Evolutionary conservation across 768 basidiomycete genomes (phyloP).

Genomic region (Rhizopogon vesiculosus): DNA sequence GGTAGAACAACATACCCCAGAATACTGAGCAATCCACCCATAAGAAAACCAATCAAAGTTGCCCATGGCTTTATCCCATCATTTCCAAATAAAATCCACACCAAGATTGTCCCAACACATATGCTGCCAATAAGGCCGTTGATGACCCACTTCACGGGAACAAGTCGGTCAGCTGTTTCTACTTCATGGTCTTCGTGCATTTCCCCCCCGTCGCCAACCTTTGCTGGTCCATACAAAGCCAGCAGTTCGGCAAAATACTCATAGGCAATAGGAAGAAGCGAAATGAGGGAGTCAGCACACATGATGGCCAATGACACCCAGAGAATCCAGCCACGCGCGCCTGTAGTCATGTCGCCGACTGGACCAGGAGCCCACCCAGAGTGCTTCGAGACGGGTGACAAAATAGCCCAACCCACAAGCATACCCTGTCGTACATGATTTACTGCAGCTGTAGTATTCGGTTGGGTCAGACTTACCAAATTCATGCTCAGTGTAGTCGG

Average conservation of each 20-base stretch:
- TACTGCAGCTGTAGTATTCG: constrained; percentile 1
- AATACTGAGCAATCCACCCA: constrained; percentile 82
- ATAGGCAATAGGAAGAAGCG: constrained; percentile 69
- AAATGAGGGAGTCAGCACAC: constrained; percentile 88
- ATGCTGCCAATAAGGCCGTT: constrained; percentile 61
- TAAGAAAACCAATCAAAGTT: constrained; percentile 74
- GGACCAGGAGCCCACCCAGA: constrained; percentile 92
- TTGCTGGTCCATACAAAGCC: constrained; percentile 22
- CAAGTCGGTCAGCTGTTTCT: constrained; percentile 76
- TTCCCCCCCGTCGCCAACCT: constrained; percentile 14
- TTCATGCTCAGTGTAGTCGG: constrained; percentile 94
- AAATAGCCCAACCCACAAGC: constrained; percentile 92
- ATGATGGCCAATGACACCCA: constrained; percentile 95
- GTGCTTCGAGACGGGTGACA: constrained; percentile 83
- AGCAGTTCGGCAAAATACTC: constrained; percentile 42
- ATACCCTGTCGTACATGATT: constrained; percentile 57
- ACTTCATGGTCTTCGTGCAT: constrained; percentile 53
- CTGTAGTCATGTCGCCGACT: constrained; percentile 80
- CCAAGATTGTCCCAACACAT: constrained; percentile 65
- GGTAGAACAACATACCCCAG: constrained; percentile 59
- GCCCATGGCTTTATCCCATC: constrained; percentile 97
- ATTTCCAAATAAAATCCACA: constrained; percentile 86
- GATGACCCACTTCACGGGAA: constrained; percentile 76
- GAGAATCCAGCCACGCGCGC: constrained; percentile 95
- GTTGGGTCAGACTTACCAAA: constrained; percentile 39